Evolutionary conservation across 1,284 basidiomycete genomes (phyloP), one percentile per base, ranked within the genome.

Genomic region (Ceratobasidium sp.): DNA sequence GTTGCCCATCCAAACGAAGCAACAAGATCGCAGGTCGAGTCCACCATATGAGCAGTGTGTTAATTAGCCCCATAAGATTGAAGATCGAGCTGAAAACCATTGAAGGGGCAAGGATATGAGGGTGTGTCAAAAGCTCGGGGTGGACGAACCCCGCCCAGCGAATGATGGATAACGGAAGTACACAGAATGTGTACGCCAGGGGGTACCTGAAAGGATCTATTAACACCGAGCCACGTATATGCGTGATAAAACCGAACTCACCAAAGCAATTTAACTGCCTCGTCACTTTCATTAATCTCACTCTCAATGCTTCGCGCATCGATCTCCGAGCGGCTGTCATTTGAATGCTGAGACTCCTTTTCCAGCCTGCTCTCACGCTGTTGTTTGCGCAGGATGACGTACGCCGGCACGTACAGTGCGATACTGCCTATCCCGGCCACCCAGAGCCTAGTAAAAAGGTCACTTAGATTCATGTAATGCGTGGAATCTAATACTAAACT

Each of bases 401-500:
- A 73, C 3, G 69, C 57, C 15, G 69, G 69, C 7, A 73, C 59
- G 41, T 73, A 73, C n/a, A 73, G 59, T 15, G 45, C 69, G 36
- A 73, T 73, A 33, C 44, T 56, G 29, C 50, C 57, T 24, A 73
- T 53, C 1, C 69, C 69, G 17, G 69, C 69, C n/a, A 73, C 62
- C 69, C 69, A 73, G 1, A 73, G 41, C 69, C 69, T 73, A 22
- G 3, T 11, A 51, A n/a, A 31, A 51, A 41, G 27, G 33, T 31
- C 14, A 56, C 14, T 33, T 29, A n/a, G 29, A 62, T 22, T 9
- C 41, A 19, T 62, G 27, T 54, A 17, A 33, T 17, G 19, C 6
- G n/a, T 31, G 19, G 22, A 17, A 8, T 9, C 27, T 27, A 1
- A 15, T 50, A n/a, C n/a, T 45, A 53, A 11, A 41, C 69, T 24